Evolutionary conservation across 2,329 filamentous ascomycete species (phyloP).

Genomic region (Scortechinia acanthostroma): DNA sequence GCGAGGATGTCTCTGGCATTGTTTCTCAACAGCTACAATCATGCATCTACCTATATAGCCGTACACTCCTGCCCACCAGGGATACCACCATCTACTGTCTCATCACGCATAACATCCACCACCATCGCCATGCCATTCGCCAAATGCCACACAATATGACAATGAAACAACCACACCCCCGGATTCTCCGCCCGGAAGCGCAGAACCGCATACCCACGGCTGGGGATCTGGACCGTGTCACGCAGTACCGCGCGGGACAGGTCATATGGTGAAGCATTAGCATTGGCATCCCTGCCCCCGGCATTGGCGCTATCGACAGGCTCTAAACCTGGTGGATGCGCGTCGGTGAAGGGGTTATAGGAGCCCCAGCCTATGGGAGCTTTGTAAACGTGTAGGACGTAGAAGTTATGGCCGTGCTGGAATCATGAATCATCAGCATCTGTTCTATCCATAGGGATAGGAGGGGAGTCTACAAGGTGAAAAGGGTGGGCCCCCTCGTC

Average conservation of each 20-base stretch:
- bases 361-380: conserved; percentile 13
- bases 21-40: too few species aligned
- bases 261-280: too few species aligned
- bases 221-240: conserved; percentile 28
- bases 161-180: conserved; percentile 47
- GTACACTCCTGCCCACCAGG: too few species aligned
- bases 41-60: too few species aligned
- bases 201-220: conserved; percentile 36
- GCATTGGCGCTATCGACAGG: background rate
- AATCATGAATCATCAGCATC: background rate
- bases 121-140: conserved; percentile 50
- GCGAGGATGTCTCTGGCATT: too few species aligned
- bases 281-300: too few species aligned
- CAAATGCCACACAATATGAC: conserved; percentile 56
- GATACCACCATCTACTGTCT: too few species aligned
- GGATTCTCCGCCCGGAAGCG: conserved; percentile 43
- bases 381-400: conserved; percentile 9
- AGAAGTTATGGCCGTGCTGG: conserved; percentile 15
- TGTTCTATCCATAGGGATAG: background rate
- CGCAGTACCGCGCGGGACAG: conserved; percentile 22
- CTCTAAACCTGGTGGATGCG: background rate
- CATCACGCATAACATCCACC: too few species aligned
- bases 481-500: conserved; percentile 14
- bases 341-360: conserved; percentile 11
- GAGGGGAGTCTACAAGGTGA: conserved; percentile 8